Percentiles rank a stretch among this genome's conserved stretches.
These are phyloP conservation scores for Cryptococcus sp. DNA, from an alignment of 1,284 basidiomycete genomes.

Conservation along the genomic window DNA sequence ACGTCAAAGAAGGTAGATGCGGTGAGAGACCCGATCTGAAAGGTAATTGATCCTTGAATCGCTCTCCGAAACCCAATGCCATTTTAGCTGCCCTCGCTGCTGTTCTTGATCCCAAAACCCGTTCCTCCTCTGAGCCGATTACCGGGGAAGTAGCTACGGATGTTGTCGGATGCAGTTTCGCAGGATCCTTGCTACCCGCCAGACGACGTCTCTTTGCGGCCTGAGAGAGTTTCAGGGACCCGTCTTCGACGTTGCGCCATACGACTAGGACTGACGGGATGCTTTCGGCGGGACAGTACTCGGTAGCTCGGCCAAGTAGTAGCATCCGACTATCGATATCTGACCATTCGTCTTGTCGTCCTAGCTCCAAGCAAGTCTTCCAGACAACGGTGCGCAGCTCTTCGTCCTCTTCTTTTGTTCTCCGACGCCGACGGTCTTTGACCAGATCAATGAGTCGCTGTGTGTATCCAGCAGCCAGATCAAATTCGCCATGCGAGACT, in stretches of 20 bases:
- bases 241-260: constrained; percentile 58
- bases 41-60: constrained; percentile 7
- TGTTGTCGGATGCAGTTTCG: neutral
- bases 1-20: neutral
- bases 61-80: constrained; percentile 28
- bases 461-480: constrained; percentile 64
- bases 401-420: neutral
- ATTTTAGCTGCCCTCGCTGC: constrained; percentile 43
- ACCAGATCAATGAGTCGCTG: constrained; percentile 67
- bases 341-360: constrained; percentile 68
- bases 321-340: constrained; percentile 63
- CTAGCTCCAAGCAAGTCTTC: constrained; percentile 52
- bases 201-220: constrained; percentile 22
- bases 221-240: constrained; percentile 24
- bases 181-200: constrained; percentile 11
- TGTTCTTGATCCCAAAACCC: constrained; percentile 40
- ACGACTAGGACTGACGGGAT: constrained; percentile 65
- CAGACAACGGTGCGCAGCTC: constrained; percentile 54
- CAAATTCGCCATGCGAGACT: constrained; percentile 71
- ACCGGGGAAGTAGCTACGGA: neutral
- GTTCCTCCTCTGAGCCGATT: constrained; percentile 18
- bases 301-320: constrained; percentile 74
- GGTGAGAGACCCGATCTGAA: neutral
- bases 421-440: constrained; percentile 2
- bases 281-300: constrained; percentile 77